Base-by-base conservation (phyloP, 2,329 filamentous ascomycete genomes). In the Amphichorda felina region DNA sequence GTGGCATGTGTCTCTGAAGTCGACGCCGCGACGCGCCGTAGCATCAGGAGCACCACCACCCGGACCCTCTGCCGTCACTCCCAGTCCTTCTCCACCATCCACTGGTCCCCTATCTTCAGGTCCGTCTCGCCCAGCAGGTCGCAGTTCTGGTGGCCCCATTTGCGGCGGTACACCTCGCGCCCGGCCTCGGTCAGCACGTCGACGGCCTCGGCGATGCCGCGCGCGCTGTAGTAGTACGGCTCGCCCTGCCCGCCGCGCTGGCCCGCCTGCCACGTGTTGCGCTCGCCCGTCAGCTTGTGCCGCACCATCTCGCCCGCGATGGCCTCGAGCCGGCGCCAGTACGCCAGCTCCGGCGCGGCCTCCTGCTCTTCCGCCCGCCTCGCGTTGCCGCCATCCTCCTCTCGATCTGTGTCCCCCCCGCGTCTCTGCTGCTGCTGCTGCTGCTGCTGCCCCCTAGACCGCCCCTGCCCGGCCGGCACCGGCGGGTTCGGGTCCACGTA, bases 251-350 rank as follows among this genome's bases (percentile, higher is more conserved):
- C 70, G 21, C 69, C 69, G 5, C 51, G 57, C 45, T 74, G 70
- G 21, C 60, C 58, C 3, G 46, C 48, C 45, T 73, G 69, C 70
- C 70, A 75, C 9, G 58, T 65, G 48, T 73, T 72, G 21, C 69
- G 55, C 15, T 52, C 47, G 31, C 55, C 55, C 6, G 50, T 50
- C 36, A 63, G 53, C 43, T 66, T 66, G 46, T 61, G 57, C 27
- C 60, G 52, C 38, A 53, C 56, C 63, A 66, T 65, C 16, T 48
- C 43, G 26, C 47, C 42, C 22, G 44, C 45, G 29, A 37, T 43
- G 34, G 61, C 38, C 27, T 38, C 37, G 10, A 48, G 36, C 39
- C 37, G 41, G 21, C 30, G 24, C 30, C 29, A 50, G 39, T 47
- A 47, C 24, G 35, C 41, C 13, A 36, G 33, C 8, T 38, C 33